These are phyloP conservation scores for Sphaerobolus stellatus DNA, from an alignment of 1,284 basidiomycete species.

Conservation along the genomic window DNA sequence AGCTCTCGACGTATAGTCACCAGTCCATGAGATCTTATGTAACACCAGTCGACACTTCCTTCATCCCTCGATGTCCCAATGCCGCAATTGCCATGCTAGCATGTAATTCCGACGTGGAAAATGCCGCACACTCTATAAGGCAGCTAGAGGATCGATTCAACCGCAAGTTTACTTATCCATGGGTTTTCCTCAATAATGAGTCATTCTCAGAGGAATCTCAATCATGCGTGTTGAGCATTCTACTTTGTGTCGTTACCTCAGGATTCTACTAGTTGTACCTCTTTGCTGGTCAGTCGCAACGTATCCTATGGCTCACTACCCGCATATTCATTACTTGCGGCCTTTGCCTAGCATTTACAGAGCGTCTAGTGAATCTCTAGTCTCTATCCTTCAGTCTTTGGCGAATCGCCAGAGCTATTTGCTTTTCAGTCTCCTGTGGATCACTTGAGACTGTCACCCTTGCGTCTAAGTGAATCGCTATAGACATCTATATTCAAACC, in stretches of 20 bases:
- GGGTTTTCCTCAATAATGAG: conserved; percentile 74
- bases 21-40: too few species aligned
- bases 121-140: conserved; percentile 55
- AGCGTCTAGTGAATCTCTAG: too few species aligned
- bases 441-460: too few species aligned
- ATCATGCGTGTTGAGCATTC: conserved; percentile 32
- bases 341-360: too few species aligned
- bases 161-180: conserved; percentile 63
- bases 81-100: conserved; percentile 57
- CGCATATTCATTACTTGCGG: too few species aligned
- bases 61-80: conserved; percentile 42
- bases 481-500: too few species aligned
- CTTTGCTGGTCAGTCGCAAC: conserved; percentile 52
- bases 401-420: too few species aligned
- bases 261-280: conserved; percentile 46
- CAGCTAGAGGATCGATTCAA: conserved; percentile 71
- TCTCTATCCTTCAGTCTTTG: too few species aligned
- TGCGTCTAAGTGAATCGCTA: too few species aligned
- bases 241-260: not conserved
- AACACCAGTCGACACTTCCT: too few species aligned
- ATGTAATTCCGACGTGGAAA: conserved; percentile 65
- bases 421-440: too few species aligned
- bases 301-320: conserved; percentile 75
- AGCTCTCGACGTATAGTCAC: too few species aligned
- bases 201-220: conserved; percentile 74